phyloP scores from a whole-genome alignment of 2,329 filamentous ascomycete species.

The Neofusicoccum ribis region DNA sequence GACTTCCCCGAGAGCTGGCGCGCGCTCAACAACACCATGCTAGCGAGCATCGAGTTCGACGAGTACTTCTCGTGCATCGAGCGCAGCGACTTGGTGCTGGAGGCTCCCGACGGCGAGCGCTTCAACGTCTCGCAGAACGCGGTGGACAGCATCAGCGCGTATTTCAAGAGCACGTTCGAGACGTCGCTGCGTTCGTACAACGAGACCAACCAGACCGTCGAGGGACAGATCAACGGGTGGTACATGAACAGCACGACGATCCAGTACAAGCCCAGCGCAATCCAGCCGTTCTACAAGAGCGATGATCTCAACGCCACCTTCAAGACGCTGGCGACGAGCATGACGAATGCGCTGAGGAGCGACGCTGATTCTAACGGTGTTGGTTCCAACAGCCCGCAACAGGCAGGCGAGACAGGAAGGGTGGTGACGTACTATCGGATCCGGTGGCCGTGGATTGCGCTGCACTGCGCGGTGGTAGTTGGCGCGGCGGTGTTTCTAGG shows the following conservation, averaged over 20 bases:
- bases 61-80: conserved; percentile 14
- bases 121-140: conserved; percentile 22
- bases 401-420: background rate
- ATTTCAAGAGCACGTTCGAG: conserved; percentile 12
- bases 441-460: background rate
- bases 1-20: background rate
- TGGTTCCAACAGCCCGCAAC: no score
- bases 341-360: conserved; percentile 22
- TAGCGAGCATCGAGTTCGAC: background rate
- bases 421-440: background rate
- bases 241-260: background rate
- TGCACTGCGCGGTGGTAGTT: background rate
- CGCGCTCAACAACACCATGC: background rate
- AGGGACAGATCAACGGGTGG: conserved; percentile 13
- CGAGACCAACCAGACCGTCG: background rate
- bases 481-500: background rate
- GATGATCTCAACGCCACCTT: conserved; percentile 20
- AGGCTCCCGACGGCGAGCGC: background rate
- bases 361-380: background rate
- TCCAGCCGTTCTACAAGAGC: conserved; percentile 18
- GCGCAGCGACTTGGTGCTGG: background rate
- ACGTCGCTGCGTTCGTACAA: background rate
- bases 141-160: conserved; percentile 16
- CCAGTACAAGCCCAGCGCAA: conserved; percentile 16
- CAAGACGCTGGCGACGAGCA: conserved; percentile 20